Evolutionary conservation across 305 asterid species (phyloP).

Genomic region (Ilex paraguariensis): DNA sequence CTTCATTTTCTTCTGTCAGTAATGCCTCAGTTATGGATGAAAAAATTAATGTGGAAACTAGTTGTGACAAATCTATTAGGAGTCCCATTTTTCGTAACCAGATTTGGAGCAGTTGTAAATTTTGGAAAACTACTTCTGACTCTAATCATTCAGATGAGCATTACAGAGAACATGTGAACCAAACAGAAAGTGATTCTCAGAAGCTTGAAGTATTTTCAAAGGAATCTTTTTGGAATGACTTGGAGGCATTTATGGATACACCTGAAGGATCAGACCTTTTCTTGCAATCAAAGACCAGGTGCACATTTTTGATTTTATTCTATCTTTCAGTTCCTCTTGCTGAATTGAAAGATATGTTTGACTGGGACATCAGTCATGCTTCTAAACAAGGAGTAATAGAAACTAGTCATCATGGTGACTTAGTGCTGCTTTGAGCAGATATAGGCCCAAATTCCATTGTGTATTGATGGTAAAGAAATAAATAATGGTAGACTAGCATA

Average conservation of each 20-base stretch:
- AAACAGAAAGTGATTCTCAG: slow-evolving; percentile 15
- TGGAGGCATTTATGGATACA: slow-evolving; percentile 48
- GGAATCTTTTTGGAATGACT: slow-evolving; percentile 67
- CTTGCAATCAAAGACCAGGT: slow-evolving; percentile 67
- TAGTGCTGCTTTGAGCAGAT: no score
- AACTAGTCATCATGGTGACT: no score
- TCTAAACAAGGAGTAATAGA: no score
- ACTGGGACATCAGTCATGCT: no score
- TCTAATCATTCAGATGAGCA: slow-evolving; percentile 24
- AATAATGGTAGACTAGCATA: no score
- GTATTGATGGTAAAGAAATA: no score
- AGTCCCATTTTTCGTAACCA: slow-evolving; percentile 23
- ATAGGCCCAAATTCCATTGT: no score
- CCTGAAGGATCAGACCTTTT: slow-evolving; percentile 39
- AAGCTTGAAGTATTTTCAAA: slow-evolving; percentile 35
- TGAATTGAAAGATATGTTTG: no score
- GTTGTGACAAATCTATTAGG: slow-evolving; percentile 17
- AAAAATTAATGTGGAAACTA: slow-evolving; percentile 16
- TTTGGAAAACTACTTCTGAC: slow-evolving; percentile 31
- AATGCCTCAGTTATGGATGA: slow-evolving; percentile 25
- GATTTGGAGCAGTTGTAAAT: slow-evolving; percentile 32
- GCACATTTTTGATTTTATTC: slow-evolving; percentile 11
- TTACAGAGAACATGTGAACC: slow-evolving; percentile 23
- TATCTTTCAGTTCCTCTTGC: background rate
- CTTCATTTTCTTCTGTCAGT: slow-evolving; percentile 39